Evolutionary conservation across 371 early-diverging fungal genomes (phyloP).

Genomic region (Polyrhizophydium stewartii): DNA sequence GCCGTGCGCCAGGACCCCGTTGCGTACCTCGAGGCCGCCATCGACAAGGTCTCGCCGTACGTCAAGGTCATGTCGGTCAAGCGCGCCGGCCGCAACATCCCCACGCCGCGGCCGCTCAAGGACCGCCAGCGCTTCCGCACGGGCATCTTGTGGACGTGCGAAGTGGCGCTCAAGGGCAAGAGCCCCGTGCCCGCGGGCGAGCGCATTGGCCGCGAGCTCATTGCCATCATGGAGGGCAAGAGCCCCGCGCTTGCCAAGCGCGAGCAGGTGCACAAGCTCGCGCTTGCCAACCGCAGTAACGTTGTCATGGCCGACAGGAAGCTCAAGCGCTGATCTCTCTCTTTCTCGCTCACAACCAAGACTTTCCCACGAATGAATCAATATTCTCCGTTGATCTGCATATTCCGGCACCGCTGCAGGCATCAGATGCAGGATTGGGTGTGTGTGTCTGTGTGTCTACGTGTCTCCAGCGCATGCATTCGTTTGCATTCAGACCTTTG

Average conservation of each 20-base stretch:
- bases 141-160: constrained; percentile 86
- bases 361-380: too few species aligned
- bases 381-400: too few species aligned
- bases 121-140: constrained; percentile 75
- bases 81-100: constrained; percentile 76
- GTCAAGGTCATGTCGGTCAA: constrained; percentile 65
- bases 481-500: too few species aligned
- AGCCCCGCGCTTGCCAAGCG: constrained; percentile 62
- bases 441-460: too few species aligned
- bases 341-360: too few species aligned
- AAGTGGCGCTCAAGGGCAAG: constrained; percentile 62
- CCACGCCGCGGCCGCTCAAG: constrained; percentile 74
- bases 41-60: constrained; percentile 73
- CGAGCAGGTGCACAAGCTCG: constrained; percentile 59
- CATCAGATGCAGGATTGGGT: too few species aligned
- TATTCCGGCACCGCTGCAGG: too few species aligned
- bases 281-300: constrained; percentile 66
- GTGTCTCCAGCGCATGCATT: too few species aligned
- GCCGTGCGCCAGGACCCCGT: constrained; percentile 61
- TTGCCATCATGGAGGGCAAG: constrained; percentile 72
- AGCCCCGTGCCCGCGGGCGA: constrained; percentile 60
- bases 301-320: constrained; percentile 27
- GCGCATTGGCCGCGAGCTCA: constrained; percentile 75
- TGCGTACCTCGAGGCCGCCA: constrained; percentile 59
- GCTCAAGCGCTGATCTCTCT: not conserved